phyloP scores from a whole-genome alignment of 768 basidiomycete genomes.

The Termitomyces sp. region DNA sequence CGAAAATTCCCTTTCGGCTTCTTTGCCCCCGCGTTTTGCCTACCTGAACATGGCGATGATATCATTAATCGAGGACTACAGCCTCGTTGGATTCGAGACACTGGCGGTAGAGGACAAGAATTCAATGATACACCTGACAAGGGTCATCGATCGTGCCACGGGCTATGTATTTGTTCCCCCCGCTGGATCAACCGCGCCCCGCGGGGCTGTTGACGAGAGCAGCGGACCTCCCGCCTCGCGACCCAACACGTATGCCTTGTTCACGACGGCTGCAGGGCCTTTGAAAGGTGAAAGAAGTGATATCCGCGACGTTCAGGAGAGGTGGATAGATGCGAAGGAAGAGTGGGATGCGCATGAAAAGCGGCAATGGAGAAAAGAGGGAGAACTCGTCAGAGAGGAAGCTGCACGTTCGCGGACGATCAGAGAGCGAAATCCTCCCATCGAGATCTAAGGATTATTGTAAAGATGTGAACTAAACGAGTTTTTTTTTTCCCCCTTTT shows the following conservation, averaged over 20 bases:
- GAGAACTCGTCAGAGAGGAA: slow-evolving; percentile 46
- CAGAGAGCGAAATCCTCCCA: slow-evolving; percentile 24
- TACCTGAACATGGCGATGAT: slow-evolving; percentile 87
- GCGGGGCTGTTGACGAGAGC: slow-evolving; percentile 27
- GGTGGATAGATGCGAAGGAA: slow-evolving; percentile 86
- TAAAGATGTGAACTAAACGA: not conserved
- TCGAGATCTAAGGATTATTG: slow-evolving; percentile 5
- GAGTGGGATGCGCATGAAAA: slow-evolving; percentile 80
- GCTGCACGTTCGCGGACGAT: slow-evolving; percentile 27
- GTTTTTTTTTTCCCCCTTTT: too few species aligned
- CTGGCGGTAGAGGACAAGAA: slow-evolving; percentile 97
- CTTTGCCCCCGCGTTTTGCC: slow-evolving; percentile 57
- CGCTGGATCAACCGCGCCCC: slow-evolving; percentile 23
- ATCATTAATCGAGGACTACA: slow-evolving; percentile 89
- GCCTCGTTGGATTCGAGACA: slow-evolving; percentile 93
- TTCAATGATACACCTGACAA: slow-evolving; percentile 88
- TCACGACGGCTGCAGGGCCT: slow-evolving; percentile 58
- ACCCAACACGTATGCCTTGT: slow-evolving; percentile 63
- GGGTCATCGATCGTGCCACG: slow-evolving; percentile 82
- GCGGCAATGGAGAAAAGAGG: slow-evolving; percentile 72
- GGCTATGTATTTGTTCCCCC: slow-evolving; percentile 85
- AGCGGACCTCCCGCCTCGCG: slow-evolving; percentile 35
- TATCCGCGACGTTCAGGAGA: slow-evolving; percentile 80
- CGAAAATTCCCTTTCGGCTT: slow-evolving; percentile 61
- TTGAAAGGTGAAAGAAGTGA: slow-evolving; percentile 43